These are phyloP conservation scores for Salvia splendens DNA, from an alignment of 257 asterid genomes.

Conservation along the genomic window DNA sequence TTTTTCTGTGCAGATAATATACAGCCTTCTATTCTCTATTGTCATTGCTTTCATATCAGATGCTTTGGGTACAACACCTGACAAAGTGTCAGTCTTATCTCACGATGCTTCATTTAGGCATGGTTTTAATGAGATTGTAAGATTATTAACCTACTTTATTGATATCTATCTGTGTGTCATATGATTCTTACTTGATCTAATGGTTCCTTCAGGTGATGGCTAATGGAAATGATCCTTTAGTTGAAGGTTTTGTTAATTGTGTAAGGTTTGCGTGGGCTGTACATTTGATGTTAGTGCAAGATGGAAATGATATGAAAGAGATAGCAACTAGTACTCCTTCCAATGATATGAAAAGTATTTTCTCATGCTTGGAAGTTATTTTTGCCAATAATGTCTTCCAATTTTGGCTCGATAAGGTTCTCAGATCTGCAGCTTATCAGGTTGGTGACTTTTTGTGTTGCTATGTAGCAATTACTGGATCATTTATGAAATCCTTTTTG, in stretches of 20 bases:
- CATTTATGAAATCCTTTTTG: neutral
- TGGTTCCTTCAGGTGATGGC: conserved; percentile 69
- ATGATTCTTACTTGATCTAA: conserved; percentile 24
- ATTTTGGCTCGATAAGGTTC: conserved; percentile 85
- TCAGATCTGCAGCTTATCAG: conserved; percentile 87
- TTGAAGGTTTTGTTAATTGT: conserved; percentile 86
- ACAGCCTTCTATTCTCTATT: conserved; percentile 84
- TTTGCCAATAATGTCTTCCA: conserved; percentile 83
- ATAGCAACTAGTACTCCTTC: conserved; percentile 49
- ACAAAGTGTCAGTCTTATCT: conserved; percentile 68
- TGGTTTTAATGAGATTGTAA: conserved; percentile 83
- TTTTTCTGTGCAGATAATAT: conserved; percentile 67
- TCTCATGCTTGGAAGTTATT: conserved; percentile 71
- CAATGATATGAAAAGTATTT: conserved; percentile 50
- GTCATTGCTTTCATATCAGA: conserved; percentile 86
- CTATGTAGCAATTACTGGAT: neutral
- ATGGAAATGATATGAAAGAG: conserved; percentile 63
- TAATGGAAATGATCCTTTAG: conserved; percentile 64
- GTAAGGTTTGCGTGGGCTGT: conserved; percentile 93
- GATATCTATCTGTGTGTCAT: conserved; percentile 21
- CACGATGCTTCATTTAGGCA: conserved; percentile 74
- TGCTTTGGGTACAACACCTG: conserved; percentile 74
- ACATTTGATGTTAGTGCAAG: conserved; percentile 77
- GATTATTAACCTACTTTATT: conserved; percentile 39
- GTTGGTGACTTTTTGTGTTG: conserved; percentile 41